Evolutionary conservation across 345 rosid species (phyloP), one percentile per base, ranked within the genome.

Genomic region (Gossypium turneri): DNA sequence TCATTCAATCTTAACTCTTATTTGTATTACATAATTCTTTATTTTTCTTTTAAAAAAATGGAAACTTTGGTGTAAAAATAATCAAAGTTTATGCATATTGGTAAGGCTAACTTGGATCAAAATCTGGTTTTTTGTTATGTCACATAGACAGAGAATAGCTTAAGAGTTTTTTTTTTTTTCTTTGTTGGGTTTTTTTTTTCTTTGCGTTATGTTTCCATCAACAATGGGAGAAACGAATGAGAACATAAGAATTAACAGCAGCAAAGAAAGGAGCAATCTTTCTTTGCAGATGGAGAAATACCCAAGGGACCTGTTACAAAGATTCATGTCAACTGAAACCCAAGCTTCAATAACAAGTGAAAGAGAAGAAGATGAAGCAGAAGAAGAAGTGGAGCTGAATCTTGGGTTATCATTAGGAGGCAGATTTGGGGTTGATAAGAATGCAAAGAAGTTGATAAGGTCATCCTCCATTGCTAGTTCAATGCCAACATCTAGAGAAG

Each of bases 401-500:
- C 94, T 96, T 8, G 97, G 97, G 75, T 64, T 96, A 20, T 96
- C 99, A 10, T 72, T 93, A 6, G 97, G 97, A 48, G 99, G 99
- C 22, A 74, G 88, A 59, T 96, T 96, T 53, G 99, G 99, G 65
- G 94, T 91, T 41, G 97, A 96, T 27, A 89, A 87, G 76, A 84
- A 84, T 73, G 76, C 86, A 0, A 81, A 84, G 67, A 88, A 83
- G 78, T 86, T 96, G 1, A 78, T 68, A 51, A 78, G 99, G 73
- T 89, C 99, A 20, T 90, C 99, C n/a, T 96, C 99, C 0, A 78
- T 93, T 57, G 82, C 97, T 1, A 90, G 86, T 0, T 73, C 85
- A 3, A 80, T 85, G 13, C 80, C 91, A 20, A 53, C 84, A 4
- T 10, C 74, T 27, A 78, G 81, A 70, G 84, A 80, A 55, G 72